These are phyloP conservation scores for Lobosporangium transversale DNA, from an alignment of 192 early-diverging fungal species.

Conservation along the genomic window DNA sequence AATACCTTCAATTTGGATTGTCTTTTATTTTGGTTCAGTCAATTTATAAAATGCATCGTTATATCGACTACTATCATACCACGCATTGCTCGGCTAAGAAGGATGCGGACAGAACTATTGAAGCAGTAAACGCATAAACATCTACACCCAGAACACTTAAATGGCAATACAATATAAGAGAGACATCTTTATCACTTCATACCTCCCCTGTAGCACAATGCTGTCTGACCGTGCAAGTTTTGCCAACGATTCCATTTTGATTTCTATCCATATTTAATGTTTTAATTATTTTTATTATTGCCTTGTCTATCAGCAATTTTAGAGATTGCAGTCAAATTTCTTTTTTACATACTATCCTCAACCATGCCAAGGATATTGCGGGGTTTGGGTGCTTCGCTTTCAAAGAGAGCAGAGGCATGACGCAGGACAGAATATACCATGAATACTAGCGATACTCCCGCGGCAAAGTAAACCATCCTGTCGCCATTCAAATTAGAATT, in stretches of 20 bases:
- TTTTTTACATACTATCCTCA: constrained; percentile 43
- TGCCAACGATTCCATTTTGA: constrained; percentile 58
- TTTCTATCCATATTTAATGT: constrained; percentile 26
- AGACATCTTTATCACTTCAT: no score
- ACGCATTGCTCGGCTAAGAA: constrained; percentile 76
- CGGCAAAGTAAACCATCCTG: constrained; percentile 47
- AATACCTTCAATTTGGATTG: background rate
- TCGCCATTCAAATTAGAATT: constrained; percentile 37
- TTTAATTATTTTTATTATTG: background rate
- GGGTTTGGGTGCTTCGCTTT: constrained; percentile 27
- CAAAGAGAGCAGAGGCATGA: constrained; percentile 49
- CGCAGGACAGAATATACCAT: constrained; percentile 53
- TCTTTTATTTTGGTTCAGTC: background rate
- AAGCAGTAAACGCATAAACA: no score
- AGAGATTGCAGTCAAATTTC: background rate
- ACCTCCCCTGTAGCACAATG: constrained; percentile 63
- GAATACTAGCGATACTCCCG: constrained; percentile 46
- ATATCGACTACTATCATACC: constrained; percentile 49
- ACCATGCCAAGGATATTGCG: constrained; percentile 52
- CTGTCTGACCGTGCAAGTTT: constrained; percentile 59
- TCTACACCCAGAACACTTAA: no score
- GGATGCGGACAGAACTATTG: constrained; percentile 75
- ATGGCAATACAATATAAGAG: no score
- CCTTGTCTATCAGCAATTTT: background rate
- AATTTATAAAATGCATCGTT: background rate